Evolutionary conservation across 345 rosid species (phyloP).

Genomic region (Citrus maxima): DNA sequence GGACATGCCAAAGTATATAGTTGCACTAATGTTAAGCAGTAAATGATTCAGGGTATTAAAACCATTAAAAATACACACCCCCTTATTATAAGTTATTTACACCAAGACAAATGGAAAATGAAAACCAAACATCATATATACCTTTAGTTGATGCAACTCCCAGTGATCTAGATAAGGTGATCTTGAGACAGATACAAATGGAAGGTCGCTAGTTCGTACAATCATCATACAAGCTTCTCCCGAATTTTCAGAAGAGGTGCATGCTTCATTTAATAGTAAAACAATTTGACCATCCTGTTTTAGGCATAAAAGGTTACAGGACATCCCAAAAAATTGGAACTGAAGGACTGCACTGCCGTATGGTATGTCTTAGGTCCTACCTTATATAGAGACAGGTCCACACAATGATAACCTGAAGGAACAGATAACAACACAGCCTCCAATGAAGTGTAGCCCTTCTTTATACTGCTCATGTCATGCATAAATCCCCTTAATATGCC

Average conservation of each 20-base stretch:
- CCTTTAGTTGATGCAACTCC: constrained; percentile 66
- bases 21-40: not conserved
- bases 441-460: constrained; percentile 38
- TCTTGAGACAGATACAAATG: constrained; percentile 55
- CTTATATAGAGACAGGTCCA: constrained; percentile 84
- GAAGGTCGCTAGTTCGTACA: constrained; percentile 60
- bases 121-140: constrained; percentile 21
- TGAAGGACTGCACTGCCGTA: not conserved
- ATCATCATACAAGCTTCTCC: constrained; percentile 86
- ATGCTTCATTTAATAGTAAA: constrained; percentile 50
- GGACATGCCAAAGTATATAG: not conserved
- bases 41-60: not conserved
- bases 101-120: not conserved
- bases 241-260: constrained; percentile 43
- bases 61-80: not conserved
- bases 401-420: constrained; percentile 61
- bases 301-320: constrained; percentile 8
- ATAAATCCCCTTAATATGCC: constrained; percentile 57
- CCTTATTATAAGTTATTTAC: not conserved
- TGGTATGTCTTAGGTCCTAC: constrained; percentile 29
- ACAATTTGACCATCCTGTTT: constrained; percentile 74
- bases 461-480: constrained; percentile 31
- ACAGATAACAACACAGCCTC: constrained; percentile 64
- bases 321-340: constrained; percentile 7
- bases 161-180: constrained; percentile 38